phyloP scores from a whole-genome alignment of 2,329 filamentous ascomycete species.

The Ophiostoma tasmaniense region DNA sequence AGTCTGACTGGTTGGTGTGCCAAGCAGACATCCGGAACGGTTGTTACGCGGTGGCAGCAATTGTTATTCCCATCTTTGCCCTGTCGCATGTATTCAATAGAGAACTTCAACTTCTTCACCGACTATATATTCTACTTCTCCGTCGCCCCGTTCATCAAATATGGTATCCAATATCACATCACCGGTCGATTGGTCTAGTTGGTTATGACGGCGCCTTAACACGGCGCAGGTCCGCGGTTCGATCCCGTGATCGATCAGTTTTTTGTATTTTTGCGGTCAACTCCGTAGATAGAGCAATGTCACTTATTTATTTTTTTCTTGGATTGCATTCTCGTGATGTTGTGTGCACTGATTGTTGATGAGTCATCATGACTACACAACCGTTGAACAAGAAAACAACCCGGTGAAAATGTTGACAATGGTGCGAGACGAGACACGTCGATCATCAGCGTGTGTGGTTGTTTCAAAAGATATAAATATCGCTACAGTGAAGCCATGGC shows the following conservation, averaged over 20 bases:
- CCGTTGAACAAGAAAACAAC: not conserved
- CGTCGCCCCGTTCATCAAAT: not conserved
- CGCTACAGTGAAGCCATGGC: not conserved
- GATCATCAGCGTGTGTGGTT: not conserved
- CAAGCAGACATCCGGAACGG: too few relatives aligned
- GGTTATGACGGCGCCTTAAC: slow-evolving; percentile 6
- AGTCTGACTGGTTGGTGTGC: too few relatives aligned
- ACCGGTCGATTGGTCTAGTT: slow-evolving; percentile 4
- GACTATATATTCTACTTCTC: not conserved
- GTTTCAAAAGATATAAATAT: not conserved
- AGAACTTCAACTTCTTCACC: too few relatives aligned
- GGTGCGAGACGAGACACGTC: not conserved
- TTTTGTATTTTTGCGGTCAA: not conserved
- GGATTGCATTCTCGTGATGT: too few relatives aligned
- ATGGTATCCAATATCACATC: not conserved
- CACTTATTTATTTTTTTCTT: not conserved
- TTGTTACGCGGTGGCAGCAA: too few relatives aligned
- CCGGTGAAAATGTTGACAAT: not conserved
- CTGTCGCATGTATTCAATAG: too few relatives aligned
- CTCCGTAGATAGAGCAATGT: too few relatives aligned
- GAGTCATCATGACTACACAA: too few relatives aligned
- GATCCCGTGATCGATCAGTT: slow-evolving; percentile 3
- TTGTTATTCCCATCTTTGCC: too few relatives aligned
- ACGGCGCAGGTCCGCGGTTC: slow-evolving; percentile 4
- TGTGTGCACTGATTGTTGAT: too few relatives aligned